Evolutionary conservation across 345 rosid genomes (phyloP), one percentile per base, ranked within the genome.

Genomic region (Euphorbia peplus): DNA sequence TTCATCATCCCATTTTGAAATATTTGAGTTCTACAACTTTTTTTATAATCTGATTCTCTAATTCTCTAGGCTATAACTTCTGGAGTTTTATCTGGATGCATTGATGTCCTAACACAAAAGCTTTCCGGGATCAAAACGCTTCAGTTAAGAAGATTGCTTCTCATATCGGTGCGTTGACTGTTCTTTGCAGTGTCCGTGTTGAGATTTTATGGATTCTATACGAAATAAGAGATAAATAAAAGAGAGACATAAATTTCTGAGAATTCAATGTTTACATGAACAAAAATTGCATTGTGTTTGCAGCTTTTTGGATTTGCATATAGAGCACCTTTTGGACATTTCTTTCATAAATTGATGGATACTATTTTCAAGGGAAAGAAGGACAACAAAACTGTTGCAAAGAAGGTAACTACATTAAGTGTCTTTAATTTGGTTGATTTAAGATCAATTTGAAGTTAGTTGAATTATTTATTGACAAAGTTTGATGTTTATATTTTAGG

Each of bases 291-390:
- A 19, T 30, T 70, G 50, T 32, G 13, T 47, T 24, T 82, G 80
- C 70, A 92, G 97, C 81, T 91, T 53, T 91, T 86, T 82, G 97
- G 97, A n/a, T 86, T 87, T 68, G 89, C 87, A 61, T 91, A 90
- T 78, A 87, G 80, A 42, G 98, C 95, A 57, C 97, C 98, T 19
- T 93, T 91, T 77, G 97, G 91, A 18, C 98, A 93, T 78, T 91
- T 85, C 62, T 74, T 91, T 68, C 97, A 93, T 73, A 91, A 87
- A 74, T 66, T 91, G 76, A 83, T 93, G 92, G 95, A 91, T 76
- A 62, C 64, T 18, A 76, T 91, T 67, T 91, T 93, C 87, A 83
- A 81, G 81, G 88, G 84, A 65, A 90, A 84, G 81, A 89, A 86
- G 68, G 91, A 78, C 73, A 91, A 69, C 70, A 77, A 68, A 76